phyloP scores from a whole-genome alignment of 257 asterid species.

The Agastache rugosa region DNA sequence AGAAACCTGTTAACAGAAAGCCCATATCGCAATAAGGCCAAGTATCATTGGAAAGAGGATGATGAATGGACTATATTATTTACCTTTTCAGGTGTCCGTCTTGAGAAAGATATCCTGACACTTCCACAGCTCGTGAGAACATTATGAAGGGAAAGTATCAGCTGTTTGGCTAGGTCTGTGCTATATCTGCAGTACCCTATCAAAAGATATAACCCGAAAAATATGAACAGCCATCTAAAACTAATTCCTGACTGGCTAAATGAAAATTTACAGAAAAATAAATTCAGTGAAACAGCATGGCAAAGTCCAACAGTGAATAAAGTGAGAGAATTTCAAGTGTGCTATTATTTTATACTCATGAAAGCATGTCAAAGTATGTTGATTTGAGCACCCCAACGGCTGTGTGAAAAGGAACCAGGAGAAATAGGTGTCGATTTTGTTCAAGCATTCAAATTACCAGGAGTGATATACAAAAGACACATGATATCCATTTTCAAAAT shows the following conservation, averaged over 20 bases:
- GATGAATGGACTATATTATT: constrained; percentile 3
- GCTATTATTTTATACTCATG: constrained; percentile 11
- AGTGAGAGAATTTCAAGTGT: not conserved
- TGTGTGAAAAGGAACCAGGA: constrained; percentile 6
- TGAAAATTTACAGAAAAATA: constrained; percentile 9
- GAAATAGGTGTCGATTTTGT: not conserved
- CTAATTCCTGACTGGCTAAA: constrained; percentile 16
- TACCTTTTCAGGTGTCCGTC: constrained; percentile 95
- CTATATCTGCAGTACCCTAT: constrained; percentile 89
- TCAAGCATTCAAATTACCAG: not conserved
- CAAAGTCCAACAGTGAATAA: not conserved
- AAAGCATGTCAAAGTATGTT: constrained; percentile 13
- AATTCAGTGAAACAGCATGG: not conserved
- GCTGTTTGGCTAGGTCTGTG: constrained; percentile 84
- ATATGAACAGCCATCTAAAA: constrained; percentile 15
- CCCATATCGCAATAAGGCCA: constrained; percentile 26
- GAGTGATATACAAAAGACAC: too few species aligned
- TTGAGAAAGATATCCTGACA: constrained; percentile 89
- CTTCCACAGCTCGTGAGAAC: constrained; percentile 88
- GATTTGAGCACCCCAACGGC: not conserved
- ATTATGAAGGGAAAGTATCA: constrained; percentile 71
- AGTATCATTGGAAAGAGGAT: constrained; percentile 10
- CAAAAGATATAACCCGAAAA: constrained; percentile 38
- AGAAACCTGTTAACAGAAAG: constrained; percentile 53
- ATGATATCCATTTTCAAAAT: not conserved